Evolutionary conservation across 1,139 yeast species (phyloP).

Genomic region (Blastobotrys apis): DNA sequence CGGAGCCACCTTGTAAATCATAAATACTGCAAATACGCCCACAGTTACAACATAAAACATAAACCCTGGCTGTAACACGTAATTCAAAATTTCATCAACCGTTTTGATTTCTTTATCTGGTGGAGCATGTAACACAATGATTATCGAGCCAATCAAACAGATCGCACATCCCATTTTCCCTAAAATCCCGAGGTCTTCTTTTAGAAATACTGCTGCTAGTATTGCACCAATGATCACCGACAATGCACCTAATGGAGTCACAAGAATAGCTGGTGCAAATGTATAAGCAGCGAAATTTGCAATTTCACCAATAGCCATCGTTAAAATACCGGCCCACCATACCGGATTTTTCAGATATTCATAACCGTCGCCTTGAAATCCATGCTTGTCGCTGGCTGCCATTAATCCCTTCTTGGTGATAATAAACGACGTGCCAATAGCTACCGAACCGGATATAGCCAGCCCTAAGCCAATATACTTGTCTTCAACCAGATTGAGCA

Average conservation of each 20-base stretch:
- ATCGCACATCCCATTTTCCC: conserved; percentile 96
- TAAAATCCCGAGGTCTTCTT: conserved; percentile 80
- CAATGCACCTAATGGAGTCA: conserved; percentile 87
- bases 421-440: conserved; percentile 86
- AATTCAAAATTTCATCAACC: conserved; percentile 78
- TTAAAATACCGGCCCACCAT: conserved; percentile 92
- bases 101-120: conserved; percentile 86
- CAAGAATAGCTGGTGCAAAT: conserved; percentile 90
- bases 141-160: conserved; percentile 84
- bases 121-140: conserved; percentile 88
- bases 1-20: conserved; percentile 83
- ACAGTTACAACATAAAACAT: conserved; percentile 62
- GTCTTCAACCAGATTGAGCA: conserved; percentile 46
- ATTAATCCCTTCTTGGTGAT: conserved; percentile 84
- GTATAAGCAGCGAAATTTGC: conserved; percentile 95
- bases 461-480: conserved; percentile 85
- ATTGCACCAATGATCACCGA: conserved; percentile 87
- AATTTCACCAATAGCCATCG: conserved; percentile 89
- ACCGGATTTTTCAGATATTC: conserved; percentile 78
- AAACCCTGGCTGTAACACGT: conserved; percentile 80
- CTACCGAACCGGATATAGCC: conserved; percentile 83
- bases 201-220: conserved; percentile 75
- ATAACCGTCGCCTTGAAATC: conserved; percentile 52
- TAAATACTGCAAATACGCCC: conserved; percentile 61
- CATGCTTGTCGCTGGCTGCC: conserved; percentile 63